These are phyloP conservation scores for Nicotiana obtusifolia DNA, from an alignment of 257 asterid genomes.

Conservation along the genomic window DNA sequence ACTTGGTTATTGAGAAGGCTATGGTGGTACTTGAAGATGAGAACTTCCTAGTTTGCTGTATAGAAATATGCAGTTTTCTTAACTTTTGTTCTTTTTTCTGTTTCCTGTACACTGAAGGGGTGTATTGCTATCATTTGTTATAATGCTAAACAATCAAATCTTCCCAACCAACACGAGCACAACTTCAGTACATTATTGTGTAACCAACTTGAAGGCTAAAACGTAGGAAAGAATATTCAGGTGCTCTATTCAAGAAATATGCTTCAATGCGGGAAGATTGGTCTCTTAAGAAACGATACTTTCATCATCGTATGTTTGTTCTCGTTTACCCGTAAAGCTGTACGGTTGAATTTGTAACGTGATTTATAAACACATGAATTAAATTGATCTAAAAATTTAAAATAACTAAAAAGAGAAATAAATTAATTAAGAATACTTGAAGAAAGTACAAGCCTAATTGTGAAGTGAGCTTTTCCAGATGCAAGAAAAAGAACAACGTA, in stretches of 20 bases:
- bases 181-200: no score
- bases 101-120: not conserved
- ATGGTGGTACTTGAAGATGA: conserved; percentile 93
- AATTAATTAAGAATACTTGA: no score
- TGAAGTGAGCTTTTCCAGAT: no score
- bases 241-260: conserved; percentile 83
- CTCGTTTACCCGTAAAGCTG: no score
- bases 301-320: conserved; percentile 55
- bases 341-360: no score
- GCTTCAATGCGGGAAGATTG: conserved; percentile 70
- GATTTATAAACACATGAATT: no score
- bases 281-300: conserved; percentile 74
- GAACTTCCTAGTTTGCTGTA: not conserved
- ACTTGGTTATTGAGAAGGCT: conserved; percentile 94
- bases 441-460: no score
- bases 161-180: no score
- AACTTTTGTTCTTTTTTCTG: not conserved
- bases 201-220: no score
- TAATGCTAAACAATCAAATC: not conserved
- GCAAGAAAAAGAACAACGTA: no score
- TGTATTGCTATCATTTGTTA: not conserved
- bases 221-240: conserved; percentile 21
- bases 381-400: no score
- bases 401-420: no score
- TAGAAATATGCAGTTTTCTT: not conserved